These are phyloP conservation scores for Xylariaceae sp. DNA, from an alignment of 2,329 filamentous ascomycete species.

Conservation along the genomic window DNA sequence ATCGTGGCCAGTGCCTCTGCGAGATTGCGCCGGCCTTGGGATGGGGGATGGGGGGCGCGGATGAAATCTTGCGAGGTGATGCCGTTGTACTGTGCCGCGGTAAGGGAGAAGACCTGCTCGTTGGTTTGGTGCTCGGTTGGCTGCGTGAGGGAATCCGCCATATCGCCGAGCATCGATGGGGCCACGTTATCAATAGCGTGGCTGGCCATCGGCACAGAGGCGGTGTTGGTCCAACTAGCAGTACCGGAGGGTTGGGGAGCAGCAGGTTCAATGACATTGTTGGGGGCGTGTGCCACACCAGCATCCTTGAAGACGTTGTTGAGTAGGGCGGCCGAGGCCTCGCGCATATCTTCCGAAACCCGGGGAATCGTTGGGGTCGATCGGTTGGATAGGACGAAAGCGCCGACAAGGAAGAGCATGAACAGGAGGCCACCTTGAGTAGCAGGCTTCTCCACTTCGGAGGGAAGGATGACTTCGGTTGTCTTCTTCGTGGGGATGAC, in stretches of 20 bases:
- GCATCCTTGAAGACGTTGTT: slow-evolving; percentile 81
- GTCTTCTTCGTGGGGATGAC: slow-evolving; percentile 53
- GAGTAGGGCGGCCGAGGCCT: slow-evolving; percentile 72
- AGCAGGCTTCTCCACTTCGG: slow-evolving; percentile 60
- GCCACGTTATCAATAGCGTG: slow-evolving; percentile 48
- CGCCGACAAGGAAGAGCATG: slow-evolving; percentile 95
- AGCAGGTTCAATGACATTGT: slow-evolving; percentile 41
- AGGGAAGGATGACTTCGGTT: slow-evolving; percentile 42
- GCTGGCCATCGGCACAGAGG: slow-evolving; percentile 40
- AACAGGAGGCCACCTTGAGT: slow-evolving; percentile 81
- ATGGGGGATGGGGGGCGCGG: slow-evolving; percentile 45
- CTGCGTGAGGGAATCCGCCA: slow-evolving; percentile 67
- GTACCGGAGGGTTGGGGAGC: slow-evolving; percentile 52
- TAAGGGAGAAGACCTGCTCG: slow-evolving; percentile 84
- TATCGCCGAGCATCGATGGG: slow-evolving; percentile 62
- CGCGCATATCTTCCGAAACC: slow-evolving; percentile 77
- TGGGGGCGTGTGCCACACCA: slow-evolving; percentile 52
- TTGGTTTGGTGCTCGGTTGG: slow-evolving; percentile 82
- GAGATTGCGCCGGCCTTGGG: slow-evolving; percentile 69
- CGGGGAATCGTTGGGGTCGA: slow-evolving; percentile 68
- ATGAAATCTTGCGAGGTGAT: slow-evolving; percentile 72
- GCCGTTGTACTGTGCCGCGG: slow-evolving; percentile 83
- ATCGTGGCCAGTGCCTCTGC: slow-evolving; percentile 79
- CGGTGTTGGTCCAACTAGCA: slow-evolving; percentile 43
- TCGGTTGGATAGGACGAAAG: slow-evolving; percentile 88